A percentile compares a stretch with the other conserved stretches of the same genome.
phyloP scores from a whole-genome alignment of 305 asterid genomes.

The Plantago rigida region DNA sequence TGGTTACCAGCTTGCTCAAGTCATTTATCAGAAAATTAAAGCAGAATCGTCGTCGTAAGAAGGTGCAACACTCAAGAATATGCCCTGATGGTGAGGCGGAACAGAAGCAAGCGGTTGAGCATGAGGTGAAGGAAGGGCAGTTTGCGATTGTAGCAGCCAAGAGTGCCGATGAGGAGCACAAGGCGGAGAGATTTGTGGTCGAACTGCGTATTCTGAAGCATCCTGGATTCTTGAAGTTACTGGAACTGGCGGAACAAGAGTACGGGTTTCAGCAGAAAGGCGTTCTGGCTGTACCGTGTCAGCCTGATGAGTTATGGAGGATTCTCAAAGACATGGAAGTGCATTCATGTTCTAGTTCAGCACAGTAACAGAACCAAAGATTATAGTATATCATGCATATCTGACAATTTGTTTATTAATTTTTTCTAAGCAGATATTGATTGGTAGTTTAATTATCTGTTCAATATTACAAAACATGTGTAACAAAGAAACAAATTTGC shows the following conservation, averaged over 20 bases:
- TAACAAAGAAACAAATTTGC: too few species aligned
- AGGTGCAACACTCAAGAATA: not conserved
- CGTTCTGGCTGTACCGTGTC: conserved; percentile 7
- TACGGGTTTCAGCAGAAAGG: conserved; percentile 36
- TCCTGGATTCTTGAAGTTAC: conserved; percentile 45
- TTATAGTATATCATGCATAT: too few species aligned
- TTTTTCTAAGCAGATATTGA: too few species aligned
- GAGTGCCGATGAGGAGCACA: conserved; percentile 26
- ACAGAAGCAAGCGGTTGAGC: conserved; percentile 23
- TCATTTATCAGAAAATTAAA: too few species aligned
- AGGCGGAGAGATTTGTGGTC: conserved; percentile 44
- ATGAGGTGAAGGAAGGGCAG: conserved; percentile 51
- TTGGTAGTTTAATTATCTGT: too few species aligned
- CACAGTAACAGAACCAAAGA: too few species aligned
- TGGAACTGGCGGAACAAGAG: conserved; percentile 51
- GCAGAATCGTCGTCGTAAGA: too few species aligned
- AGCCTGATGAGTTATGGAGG: not conserved
- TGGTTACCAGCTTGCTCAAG: too few species aligned
- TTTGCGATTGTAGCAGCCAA: conserved; percentile 31
- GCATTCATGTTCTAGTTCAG: too few species aligned
- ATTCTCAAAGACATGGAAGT: conserved; percentile 6
- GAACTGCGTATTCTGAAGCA: conserved; percentile 36
- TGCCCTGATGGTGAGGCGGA: conserved; percentile 9
- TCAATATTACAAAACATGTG: too few species aligned
- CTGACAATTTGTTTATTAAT: too few species aligned